Evolutionary conservation across 2,329 filamentous ascomycete genomes (phyloP).

Genomic region (Aureobasidium namibiae): DNA sequence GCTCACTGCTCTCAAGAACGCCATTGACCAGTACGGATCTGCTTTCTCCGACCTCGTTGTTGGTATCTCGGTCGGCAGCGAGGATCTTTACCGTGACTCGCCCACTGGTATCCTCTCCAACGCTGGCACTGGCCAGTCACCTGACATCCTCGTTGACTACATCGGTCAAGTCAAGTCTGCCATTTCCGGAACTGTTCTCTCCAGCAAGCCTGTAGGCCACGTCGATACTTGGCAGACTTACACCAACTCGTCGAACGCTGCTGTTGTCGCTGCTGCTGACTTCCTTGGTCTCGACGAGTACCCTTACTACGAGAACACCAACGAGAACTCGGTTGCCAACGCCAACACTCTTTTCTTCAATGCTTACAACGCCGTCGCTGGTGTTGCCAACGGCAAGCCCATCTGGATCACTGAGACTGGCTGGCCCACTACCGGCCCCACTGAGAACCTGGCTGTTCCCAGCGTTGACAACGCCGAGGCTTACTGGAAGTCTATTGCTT

Average conservation of each 20-base stretch:
- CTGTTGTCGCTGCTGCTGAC: slow-evolving; percentile 61
- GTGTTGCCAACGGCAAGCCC: slow-evolving; percentile 55
- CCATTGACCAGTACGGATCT: slow-evolving; percentile 60
- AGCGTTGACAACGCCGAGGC: slow-evolving; percentile 59
- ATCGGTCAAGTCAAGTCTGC: slow-evolving; percentile 59
- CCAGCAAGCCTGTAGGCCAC: slow-evolving; percentile 58
- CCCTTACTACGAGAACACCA: slow-evolving; percentile 69
- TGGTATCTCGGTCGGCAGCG: slow-evolving; percentile 78
- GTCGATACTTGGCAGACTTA: slow-evolving; percentile 78
- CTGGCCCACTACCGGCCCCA: slow-evolving; percentile 67
- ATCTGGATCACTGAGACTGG: slow-evolving; percentile 88
- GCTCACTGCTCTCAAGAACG: slow-evolving; percentile 60
- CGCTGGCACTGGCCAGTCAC: slow-evolving; percentile 17
- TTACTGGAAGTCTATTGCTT: slow-evolving; percentile 74
- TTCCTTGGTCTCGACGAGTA: slow-evolving; percentile 72
- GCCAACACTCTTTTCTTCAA: slow-evolving; percentile 60
- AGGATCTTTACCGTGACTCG: slow-evolving; percentile 52
- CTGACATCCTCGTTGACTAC: slow-evolving; percentile 54
- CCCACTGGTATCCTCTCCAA: slow-evolving; percentile 51
- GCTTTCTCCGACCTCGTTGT: slow-evolving; percentile 59
- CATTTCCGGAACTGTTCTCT: slow-evolving; percentile 54
- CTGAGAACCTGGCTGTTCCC: slow-evolving; percentile 54
- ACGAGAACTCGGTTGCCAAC: slow-evolving; percentile 57
- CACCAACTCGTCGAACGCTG: slow-evolving; percentile 63
- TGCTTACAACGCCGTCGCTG: slow-evolving; percentile 53